Evolutionary conservation across 2,329 filamentous ascomycete genomes (phyloP), one percentile per base, ranked within the genome.

Genomic region (Lecanicillium sp.): DNA sequence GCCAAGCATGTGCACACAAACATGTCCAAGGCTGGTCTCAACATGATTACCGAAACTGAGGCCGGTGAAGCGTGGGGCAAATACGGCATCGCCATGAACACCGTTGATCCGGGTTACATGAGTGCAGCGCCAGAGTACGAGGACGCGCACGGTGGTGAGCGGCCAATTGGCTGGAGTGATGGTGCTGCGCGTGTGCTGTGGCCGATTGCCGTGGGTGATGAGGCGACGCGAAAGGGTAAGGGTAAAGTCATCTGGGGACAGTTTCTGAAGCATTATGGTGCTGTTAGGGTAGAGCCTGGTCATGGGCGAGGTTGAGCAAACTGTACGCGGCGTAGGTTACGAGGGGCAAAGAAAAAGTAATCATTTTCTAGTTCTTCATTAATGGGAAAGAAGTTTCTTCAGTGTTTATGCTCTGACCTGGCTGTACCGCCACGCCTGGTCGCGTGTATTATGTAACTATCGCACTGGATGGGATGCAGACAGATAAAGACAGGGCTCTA

Each of bases 11-110:
- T 33, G 30, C 30, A 33, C 19, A 33, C 65, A 7, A 67, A 68
- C 51, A 67, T 67, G 62, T 63, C 62, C 21, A 69, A 69, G 41
- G 66, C 66, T 8, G 64, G 61, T 1, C 58, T 69, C 14, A 67
- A 67, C 53, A 68, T 69, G 65, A 63, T 68, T 33, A 68, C 66
- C 1, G 62, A 68, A 50, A 67, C 65, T 0, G 64, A 69, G 43
- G 61, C 63, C 5, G 50, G 48, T 0, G 30, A 38, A 5, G 56
- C 60, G 2, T 68, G 66, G 67, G 40, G 53, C 14, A 52, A 44
- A 1, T 52, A 56, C 11, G 37, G 54, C 10, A 58, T 67, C 17
- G 64, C 61, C 5, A 66, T 68, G 55, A 68, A 68, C 49, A 62
- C 61, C 0, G 63, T 67, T 8, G 66, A 67, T 44, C 64, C 64